These are phyloP conservation scores for Artemisia tridentata DNA, from an alignment of 129 eudicot genomes.

Conservation along the genomic window DNA sequence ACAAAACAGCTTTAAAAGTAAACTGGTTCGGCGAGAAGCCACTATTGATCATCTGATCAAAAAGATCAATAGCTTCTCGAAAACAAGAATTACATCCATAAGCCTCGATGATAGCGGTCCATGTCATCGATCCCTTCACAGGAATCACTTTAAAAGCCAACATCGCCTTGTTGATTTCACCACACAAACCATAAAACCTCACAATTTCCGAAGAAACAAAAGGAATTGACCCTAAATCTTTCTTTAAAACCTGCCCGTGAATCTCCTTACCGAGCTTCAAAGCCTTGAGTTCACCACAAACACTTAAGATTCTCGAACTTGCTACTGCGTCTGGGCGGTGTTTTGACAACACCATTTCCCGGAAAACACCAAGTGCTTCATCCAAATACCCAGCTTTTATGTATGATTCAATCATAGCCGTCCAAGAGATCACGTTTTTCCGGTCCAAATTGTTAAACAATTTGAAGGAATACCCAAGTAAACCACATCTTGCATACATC, in stretches of 20 bases:
- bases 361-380: slow-evolving; percentile 67
- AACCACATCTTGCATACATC: slow-evolving; percentile 86
- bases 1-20: slow-evolving; percentile 52
- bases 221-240: slow-evolving; percentile 47
- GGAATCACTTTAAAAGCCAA: slow-evolving; percentile 46
- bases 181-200: slow-evolving; percentile 67
- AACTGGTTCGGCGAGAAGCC: slow-evolving; percentile 57
- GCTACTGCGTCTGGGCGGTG: slow-evolving; percentile 76
- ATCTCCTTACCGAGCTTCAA: slow-evolving; percentile 76
- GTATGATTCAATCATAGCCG: slow-evolving; percentile 70
- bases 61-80: slow-evolving; percentile 50
- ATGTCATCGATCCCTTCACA: slow-evolving; percentile 61
- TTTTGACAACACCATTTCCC: slow-evolving; percentile 61
- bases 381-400: slow-evolving; percentile 35
- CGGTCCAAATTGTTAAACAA: slow-evolving; percentile 49
- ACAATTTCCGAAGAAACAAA: slow-evolving; percentile 65
- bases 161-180: slow-evolving; percentile 47
- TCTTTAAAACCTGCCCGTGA: slow-evolving; percentile 73
- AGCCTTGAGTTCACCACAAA: slow-evolving; percentile 49
- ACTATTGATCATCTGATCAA: slow-evolving; percentile 48
- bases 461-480: slow-evolving; percentile 36
- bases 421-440: slow-evolving; percentile 79
- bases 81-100: slow-evolving; percentile 44
- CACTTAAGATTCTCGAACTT: slow-evolving; percentile 47
- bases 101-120: slow-evolving; percentile 81